Conservation (phyloP, 306 rosid species). For the Fagus sylvatica region DNA sequence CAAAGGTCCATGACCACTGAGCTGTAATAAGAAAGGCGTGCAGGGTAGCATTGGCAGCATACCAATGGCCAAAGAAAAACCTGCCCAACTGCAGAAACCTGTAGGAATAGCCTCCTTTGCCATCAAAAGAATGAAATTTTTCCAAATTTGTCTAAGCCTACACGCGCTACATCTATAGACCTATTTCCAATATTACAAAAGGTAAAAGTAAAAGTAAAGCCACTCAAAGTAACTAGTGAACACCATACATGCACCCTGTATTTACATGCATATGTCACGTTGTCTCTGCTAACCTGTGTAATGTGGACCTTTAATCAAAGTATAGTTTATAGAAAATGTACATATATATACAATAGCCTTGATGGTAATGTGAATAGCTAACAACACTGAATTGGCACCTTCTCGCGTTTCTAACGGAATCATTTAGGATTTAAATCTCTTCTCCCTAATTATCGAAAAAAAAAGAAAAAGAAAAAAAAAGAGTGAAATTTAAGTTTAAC, state of each 20-base stretch:
- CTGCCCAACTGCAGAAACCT: constrained; percentile 11
- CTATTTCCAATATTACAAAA: constrained; percentile 26
- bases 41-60: constrained; percentile 14
- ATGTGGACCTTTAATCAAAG: too few relatives aligned
- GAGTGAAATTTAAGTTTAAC: too few relatives aligned
- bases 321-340: too few relatives aligned
- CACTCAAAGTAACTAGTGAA: neutral
- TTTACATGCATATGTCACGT: too few relatives aligned
- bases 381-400: too few relatives aligned
- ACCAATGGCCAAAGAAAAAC: constrained; percentile 25
- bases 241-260: neutral
- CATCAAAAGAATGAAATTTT: neutral
- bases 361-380: too few relatives aligned
- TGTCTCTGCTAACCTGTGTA: too few relatives aligned
- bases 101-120: constrained; percentile 27
- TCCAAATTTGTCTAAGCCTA: constrained; percentile 28
- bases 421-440: too few relatives aligned
- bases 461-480: too few relatives aligned
- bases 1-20: constrained; percentile 22
- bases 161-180: neutral
- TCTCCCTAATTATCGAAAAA: too few relatives aligned
- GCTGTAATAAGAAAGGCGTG: constrained; percentile 30
- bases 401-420: too few relatives aligned
- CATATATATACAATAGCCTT: too few relatives aligned
- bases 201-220: neutral